Evolutionary conservation across 2,329 filamentous ascomycete species (phyloP).

Genomic region (Neofusicoccum sp.): DNA sequence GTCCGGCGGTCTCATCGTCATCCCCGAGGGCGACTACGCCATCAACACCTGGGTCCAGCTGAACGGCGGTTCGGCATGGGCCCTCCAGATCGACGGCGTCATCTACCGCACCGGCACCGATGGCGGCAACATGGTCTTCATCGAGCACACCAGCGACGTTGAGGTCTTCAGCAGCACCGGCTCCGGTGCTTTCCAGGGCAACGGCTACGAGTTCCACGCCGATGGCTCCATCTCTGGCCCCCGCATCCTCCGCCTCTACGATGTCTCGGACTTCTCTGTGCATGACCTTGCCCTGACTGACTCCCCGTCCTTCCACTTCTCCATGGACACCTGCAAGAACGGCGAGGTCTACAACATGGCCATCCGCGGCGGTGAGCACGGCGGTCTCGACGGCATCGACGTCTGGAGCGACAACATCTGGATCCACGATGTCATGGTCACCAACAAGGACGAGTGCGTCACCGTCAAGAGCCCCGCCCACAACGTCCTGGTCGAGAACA

Average conservation of each 20-base stretch:
- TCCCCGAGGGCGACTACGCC: constrained; percentile 51
- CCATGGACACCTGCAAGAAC: constrained; percentile 50
- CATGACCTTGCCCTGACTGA: constrained; percentile 52
- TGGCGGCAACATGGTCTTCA: constrained; percentile 54
- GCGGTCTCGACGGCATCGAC: constrained; percentile 58
- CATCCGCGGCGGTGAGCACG: constrained; percentile 52
- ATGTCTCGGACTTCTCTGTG: constrained; percentile 48
- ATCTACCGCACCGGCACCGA: constrained; percentile 53
- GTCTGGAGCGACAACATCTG: constrained; percentile 56
- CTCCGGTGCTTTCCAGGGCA: constrained; percentile 53
- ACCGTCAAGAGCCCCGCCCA: constrained; percentile 54
- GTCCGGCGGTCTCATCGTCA: constrained; percentile 49
- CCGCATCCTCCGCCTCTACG: constrained; percentile 47
- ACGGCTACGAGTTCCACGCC: constrained; percentile 51
- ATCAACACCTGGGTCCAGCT: constrained; percentile 52
- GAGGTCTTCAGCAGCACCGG: constrained; percentile 55
- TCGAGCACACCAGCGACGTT: constrained; percentile 51
- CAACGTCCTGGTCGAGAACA: constrained; percentile 58
- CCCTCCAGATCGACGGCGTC: constrained; percentile 53
- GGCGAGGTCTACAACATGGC: constrained; percentile 58
- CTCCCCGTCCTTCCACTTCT: constrained; percentile 51
- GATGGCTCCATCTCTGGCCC: constrained; percentile 42
- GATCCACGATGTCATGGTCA: constrained; percentile 60
- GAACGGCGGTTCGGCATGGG: constrained; percentile 48
- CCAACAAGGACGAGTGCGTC: constrained; percentile 63